Evolutionary conservation across 805 yeast genomes (phyloP).

Genomic region (Saccharomycopsis fermentans): DNA sequence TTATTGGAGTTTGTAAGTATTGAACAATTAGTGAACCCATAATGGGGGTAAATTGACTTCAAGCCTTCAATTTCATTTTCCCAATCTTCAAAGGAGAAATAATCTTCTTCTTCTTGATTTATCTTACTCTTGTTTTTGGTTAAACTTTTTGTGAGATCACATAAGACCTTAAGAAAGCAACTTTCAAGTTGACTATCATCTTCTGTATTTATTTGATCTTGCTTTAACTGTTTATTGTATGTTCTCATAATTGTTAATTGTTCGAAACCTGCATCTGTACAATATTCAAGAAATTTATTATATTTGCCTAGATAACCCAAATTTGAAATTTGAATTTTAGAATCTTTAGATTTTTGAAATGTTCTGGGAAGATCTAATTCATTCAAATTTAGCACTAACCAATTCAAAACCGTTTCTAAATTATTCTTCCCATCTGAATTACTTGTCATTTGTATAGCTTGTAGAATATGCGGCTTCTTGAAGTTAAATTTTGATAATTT

Average conservation of each 20-base stretch:
- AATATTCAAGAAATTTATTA: not conserved
- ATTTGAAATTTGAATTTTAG: slow-evolving; percentile 29
- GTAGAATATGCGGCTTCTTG: slow-evolving; percentile 55
- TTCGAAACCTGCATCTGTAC: not conserved
- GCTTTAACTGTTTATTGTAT: not conserved
- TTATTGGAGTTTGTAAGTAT: not conserved
- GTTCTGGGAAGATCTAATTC: slow-evolving; percentile 81
- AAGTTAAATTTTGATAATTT: slow-evolving; percentile 50
- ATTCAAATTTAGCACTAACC: slow-evolving; percentile 83
- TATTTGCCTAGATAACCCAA: not conserved
- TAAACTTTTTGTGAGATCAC: not conserved
- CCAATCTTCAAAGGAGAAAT: slow-evolving; percentile 41
- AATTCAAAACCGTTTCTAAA: slow-evolving; percentile 49
- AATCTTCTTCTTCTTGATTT: slow-evolving; percentile 22
- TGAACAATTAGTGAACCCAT: not conserved
- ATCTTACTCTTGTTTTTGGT: not conserved
- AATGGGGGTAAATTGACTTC: slow-evolving; percentile 38
- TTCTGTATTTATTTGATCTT: not conserved
- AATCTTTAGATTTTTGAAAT: slow-evolving; percentile 49
- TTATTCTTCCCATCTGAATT: slow-evolving; percentile 24
- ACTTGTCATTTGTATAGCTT: slow-evolving; percentile 46
- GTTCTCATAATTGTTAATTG: not conserved
- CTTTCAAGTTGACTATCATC: slow-evolving; percentile 11
- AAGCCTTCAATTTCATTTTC: slow-evolving; percentile 64
- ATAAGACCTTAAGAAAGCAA: not conserved